These are phyloP conservation scores for Mesembryanthemum crystallinum DNA, from an alignment of 148 eudicot genomes.

Conservation along the genomic window DNA sequence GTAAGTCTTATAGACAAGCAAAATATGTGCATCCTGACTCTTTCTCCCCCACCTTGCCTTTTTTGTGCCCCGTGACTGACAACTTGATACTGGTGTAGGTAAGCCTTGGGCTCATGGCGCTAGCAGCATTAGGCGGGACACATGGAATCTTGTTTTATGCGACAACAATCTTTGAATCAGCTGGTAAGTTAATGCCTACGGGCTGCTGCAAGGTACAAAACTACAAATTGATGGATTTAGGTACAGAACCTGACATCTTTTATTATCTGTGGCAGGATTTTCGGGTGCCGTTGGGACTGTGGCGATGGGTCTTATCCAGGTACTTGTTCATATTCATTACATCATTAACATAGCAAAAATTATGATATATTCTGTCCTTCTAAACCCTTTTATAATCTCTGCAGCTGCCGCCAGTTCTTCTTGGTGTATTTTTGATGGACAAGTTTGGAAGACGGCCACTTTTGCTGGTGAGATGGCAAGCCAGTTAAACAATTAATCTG, in stretches of 20 bases:
- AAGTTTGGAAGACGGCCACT: conserved; percentile 50
- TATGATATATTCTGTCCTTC: not conserved
- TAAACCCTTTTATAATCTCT: not conserved
- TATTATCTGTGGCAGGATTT: conserved; percentile 39
- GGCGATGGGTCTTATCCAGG: conserved; percentile 64
- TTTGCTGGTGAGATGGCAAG: conserved; percentile 42
- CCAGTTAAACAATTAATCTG: not conserved
- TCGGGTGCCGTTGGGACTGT: conserved; percentile 44
- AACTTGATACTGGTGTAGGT: conserved; percentile 31
- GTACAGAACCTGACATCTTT: not conserved
- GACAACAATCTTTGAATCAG: conserved; percentile 43
- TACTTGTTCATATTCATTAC: conserved; percentile 6
- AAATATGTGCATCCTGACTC: not conserved
- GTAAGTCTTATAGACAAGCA: conserved; percentile 26
- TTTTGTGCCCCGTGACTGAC: not conserved
- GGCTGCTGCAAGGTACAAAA: not conserved
- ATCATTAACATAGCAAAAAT: not conserved
- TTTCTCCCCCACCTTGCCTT: not conserved
- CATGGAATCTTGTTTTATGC: conserved; percentile 59
- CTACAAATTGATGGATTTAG: too few species aligned
- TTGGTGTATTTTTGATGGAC: conserved; percentile 49
- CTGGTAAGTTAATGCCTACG: conserved; percentile 39
- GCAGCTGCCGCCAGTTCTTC: conserved; percentile 43
- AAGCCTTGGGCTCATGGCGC: conserved; percentile 48
- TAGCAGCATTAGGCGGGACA: conserved; percentile 50